Evolutionary conservation across 345 rosid species (phyloP).

Genomic region (Linum tenue): DNA sequence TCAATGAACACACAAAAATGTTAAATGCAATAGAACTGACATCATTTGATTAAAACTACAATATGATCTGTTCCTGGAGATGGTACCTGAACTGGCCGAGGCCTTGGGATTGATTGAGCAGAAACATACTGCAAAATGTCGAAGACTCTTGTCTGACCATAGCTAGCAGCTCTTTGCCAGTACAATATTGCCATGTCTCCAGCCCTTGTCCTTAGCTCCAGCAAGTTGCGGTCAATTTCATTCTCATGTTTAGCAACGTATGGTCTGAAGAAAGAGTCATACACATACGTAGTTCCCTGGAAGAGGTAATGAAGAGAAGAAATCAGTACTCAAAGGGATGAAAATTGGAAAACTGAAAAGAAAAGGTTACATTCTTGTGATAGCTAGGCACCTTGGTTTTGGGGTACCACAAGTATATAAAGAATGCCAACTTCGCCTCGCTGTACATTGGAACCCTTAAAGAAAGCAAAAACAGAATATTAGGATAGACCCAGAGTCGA

Average conservation of each 20-base stretch:
- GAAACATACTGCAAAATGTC: constrained; percentile 45
- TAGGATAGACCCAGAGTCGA: not conserved
- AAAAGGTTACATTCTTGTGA: not conserved
- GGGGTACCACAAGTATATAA: constrained; percentile 83
- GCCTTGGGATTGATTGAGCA: constrained; percentile 40
- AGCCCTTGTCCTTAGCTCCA: constrained; percentile 46
- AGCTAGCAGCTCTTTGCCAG: constrained; percentile 48
- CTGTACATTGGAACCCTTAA: constrained; percentile 83
- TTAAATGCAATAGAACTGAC: not conserved
- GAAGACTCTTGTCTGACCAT: constrained; percentile 40
- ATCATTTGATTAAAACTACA: not conserved
- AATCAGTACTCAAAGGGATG: not conserved
- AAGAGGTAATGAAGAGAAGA: not conserved
- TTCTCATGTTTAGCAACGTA: constrained; percentile 50
- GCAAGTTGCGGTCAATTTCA: constrained; percentile 53
- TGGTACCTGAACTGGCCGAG: constrained; percentile 38
- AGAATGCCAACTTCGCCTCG: constrained; percentile 65
- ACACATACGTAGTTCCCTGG: constrained; percentile 62
- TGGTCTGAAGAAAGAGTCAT: constrained; percentile 55
- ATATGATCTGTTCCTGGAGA: not conserved
- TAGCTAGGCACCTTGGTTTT: constrained; percentile 49
- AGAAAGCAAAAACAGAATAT: constrained; percentile 8
- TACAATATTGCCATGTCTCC: constrained; percentile 41
- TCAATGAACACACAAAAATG: not conserved
- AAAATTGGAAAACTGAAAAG: not conserved